These are phyloP conservation scores for Strigomonas culicis DNA, from an alignment of 208 protist species.

Conservation along the genomic window DNA sequence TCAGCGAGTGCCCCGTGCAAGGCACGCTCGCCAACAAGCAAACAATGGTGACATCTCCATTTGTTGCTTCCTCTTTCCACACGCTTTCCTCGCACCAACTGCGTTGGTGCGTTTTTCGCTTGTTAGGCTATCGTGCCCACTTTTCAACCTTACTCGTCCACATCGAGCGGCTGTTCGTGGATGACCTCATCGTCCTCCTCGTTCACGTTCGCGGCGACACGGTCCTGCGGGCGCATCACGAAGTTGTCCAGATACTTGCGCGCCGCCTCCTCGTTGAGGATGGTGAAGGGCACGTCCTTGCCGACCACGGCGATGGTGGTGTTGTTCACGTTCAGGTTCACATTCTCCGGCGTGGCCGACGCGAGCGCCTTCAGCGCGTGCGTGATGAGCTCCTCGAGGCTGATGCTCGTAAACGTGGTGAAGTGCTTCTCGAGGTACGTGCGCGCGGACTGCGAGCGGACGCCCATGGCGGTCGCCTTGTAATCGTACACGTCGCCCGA, in stretches of 20 bases:
- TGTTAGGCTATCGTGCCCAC: no score
- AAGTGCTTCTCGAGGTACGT: slow-evolving; percentile 99
- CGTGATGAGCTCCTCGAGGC: slow-evolving; percentile 86
- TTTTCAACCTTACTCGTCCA: slow-evolving; percentile 89
- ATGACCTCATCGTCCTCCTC: slow-evolving; percentile 67
- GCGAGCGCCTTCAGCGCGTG: slow-evolving; percentile 93
- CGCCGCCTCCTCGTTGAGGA: slow-evolving; percentile 81
- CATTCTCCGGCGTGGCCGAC: slow-evolving; percentile 86
- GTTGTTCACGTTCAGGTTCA: slow-evolving; percentile 92
- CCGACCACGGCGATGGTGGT: slow-evolving; percentile 91
- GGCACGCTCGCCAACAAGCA: not conserved
- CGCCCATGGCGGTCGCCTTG: slow-evolving; percentile 98
- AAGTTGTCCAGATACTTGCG: slow-evolving; percentile 86
- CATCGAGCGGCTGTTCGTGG: slow-evolving; percentile 66
- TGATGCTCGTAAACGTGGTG: slow-evolving; percentile 83
- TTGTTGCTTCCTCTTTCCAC: no score
- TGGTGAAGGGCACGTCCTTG: slow-evolving; percentile 79
- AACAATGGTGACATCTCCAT: not conserved
- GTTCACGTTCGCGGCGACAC: slow-evolving; percentile 35
- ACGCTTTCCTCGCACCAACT: no score
- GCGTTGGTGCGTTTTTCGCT: no score
- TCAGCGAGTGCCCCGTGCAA: not conserved
- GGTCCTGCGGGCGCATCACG: slow-evolving; percentile 71
- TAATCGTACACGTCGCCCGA: slow-evolving; percentile 98
- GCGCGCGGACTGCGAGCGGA: slow-evolving; percentile 96